Conservation (phyloP, 805 yeast species). For the Myxozyma lipomycoides region DNA sequence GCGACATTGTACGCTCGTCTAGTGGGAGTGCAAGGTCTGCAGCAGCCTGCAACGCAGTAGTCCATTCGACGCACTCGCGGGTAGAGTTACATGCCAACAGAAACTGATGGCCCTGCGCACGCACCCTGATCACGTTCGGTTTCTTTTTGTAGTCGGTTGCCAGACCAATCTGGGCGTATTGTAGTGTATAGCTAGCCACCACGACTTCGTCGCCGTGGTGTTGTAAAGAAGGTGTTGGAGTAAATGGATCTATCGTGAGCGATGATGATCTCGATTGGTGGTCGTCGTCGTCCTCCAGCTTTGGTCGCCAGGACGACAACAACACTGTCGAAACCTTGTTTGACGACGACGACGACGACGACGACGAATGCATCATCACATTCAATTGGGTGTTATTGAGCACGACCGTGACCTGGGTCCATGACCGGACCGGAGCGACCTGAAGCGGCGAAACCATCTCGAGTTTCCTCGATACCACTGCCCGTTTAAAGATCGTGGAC, state of each 20-base stretch:
- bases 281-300: conserved; percentile 34
- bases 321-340: conserved; percentile 5
- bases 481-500: conserved; percentile 61
- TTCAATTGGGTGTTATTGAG: conserved; percentile 83
- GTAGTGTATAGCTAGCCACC: conserved; percentile 66
- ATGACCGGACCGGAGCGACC: conserved; percentile 57
- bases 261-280: conserved; percentile 10
- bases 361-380: conserved; percentile 45
- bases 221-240: conserved; percentile 11
- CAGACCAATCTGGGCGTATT: conserved; percentile 76
- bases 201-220: conserved; percentile 14
- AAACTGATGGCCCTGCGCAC: conserved; percentile 82
- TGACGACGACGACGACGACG: conserved; percentile 11
- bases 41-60: conserved; percentile 65
- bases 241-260: conserved; percentile 4
- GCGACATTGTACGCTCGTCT: conserved; percentile 65
- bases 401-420: conserved; percentile 69
- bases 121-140: conserved; percentile 62
- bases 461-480: conserved; percentile 56
- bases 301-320: background rate
- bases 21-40: conserved; percentile 77
- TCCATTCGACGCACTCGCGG: conserved; percentile 74
- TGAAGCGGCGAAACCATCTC: conserved; percentile 81
- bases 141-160: conserved; percentile 80
- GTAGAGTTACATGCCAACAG: conserved; percentile 59